phyloP scores from a whole-genome alignment of 1,284 basidiomycete species.

The Cutaneotrichosporon cavernicola region DNA sequence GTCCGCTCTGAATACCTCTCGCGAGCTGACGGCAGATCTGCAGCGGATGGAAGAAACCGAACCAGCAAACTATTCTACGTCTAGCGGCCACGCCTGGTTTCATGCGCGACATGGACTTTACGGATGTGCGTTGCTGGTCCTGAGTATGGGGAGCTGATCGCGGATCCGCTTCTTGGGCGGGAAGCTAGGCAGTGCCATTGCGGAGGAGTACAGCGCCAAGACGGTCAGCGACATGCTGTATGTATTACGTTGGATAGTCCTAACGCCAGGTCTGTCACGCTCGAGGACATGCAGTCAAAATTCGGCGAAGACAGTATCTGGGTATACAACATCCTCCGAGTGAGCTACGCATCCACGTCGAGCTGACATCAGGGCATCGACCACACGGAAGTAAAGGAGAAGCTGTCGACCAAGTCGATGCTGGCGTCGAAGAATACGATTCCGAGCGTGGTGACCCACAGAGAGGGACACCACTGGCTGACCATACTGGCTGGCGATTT shows the following conservation, averaged over 20 bases:
- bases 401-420: constrained; percentile 84
- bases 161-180: constrained; percentile 94
- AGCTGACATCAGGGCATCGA: constrained; percentile 73
- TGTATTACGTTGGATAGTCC: constrained; percentile 31
- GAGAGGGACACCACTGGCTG: constrained; percentile 85
- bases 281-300: constrained; percentile 57
- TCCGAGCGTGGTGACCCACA: constrained; percentile 66
- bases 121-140: constrained; percentile 62
- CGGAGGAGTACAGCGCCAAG: constrained; percentile 79
- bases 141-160: not conserved
- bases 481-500: constrained; percentile 86
- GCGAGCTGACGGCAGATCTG: constrained; percentile 61
- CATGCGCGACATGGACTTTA: constrained; percentile 75
- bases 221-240: constrained; percentile 86
- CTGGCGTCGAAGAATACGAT: constrained; percentile 87
- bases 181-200: constrained; percentile 85
- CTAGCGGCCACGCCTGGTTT: constrained; percentile 79
- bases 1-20: constrained; percentile 52
- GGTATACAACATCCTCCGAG: constrained; percentile 76
- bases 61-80: constrained; percentile 77
- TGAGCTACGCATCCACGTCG: constrained; percentile 22
- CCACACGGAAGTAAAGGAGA: constrained; percentile 86
- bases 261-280: constrained; percentile 50
- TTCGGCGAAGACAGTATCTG: constrained; percentile 66
- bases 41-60: constrained; percentile 85